Evolutionary conservation across 192 early-diverging fungal genomes (phyloP), one percentile per base, ranked within the genome.

Genomic region (Jimgerdemannia lactiflua): DNA sequence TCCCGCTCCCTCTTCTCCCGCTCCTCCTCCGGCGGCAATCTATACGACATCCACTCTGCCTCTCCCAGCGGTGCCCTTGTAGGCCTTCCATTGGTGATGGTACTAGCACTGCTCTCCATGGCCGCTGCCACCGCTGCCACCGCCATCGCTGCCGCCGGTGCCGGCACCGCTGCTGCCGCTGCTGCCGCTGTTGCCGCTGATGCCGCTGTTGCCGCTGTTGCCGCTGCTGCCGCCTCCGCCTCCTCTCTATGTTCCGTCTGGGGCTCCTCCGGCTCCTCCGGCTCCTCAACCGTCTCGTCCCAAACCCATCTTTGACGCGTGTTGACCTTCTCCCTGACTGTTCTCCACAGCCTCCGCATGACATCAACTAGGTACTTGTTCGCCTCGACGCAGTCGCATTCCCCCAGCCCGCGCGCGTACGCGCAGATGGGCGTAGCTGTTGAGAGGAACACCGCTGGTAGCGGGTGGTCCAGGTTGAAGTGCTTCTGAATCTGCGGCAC

Each of bases 371-470:
- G 49, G 59, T 74, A 74, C 6, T 70, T 40, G 63, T 70, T 63
- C 3, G 72, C 67, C 17, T 69, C 67, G 42, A 71, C 69, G 71
- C 77, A 79, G 71, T 79, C 77, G 54, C 77, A 79, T 11, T 74
- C 73, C 6, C 73, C 77, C 20, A 64, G 18, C 0, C 73, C 77
- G 11, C 74, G 73, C 67, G 74, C 42, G 64, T 71, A 70, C 0
- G 69, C 29, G 42, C 73, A 74, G 18, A 59, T 70, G 40, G 73
- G 70, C 17, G 63, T 70, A 19, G 67, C 42, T 0, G 77, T 79
- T 10, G 72, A 74, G 19, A 78, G 43, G 43, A 78, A 74, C 4
- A 70, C 59, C 29, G 43, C 59, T 8, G 67, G 59, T 14, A 69
- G 70, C 11, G 49, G 4, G n/a, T 54, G 19, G 42, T 49, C 54